Base-by-base conservation (phyloP, 1,139 yeast genomes). In the Kluyveromyces sp. region DNA sequence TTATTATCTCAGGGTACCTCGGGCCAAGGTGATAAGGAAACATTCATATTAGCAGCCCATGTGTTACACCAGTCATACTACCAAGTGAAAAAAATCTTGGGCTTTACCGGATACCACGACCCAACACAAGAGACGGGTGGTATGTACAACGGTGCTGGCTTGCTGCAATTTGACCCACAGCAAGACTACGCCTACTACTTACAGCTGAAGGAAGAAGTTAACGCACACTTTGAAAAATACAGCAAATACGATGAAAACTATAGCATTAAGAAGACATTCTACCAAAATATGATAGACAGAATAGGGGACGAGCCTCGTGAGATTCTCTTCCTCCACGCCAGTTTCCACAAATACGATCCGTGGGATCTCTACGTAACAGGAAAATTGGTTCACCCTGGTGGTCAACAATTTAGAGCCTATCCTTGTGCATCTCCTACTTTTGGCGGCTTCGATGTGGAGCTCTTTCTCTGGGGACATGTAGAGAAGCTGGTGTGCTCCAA, bases 21-120 rank as follows among this genome's bases (percentile, higher is more conserved):
- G 4, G 82, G 82, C 42, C 78, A 77, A 59, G 83, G 83, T 52
- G 83, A 78, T 58, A 79, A 79, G 56, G 85, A 80, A 54, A 79
- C 84, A 0, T 75, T 78, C 51, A 70, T 76, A 40, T 79, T 82
- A 1, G 83, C 83, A 3, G 79, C 84, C 25, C 76, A 75, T 50
- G 74, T 67, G 30, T 66, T 76, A 49, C 61, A 65, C 1, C 67
- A 70, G 45, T 76, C 79, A 3, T 78, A 69, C 57, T 79, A 77
- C 58, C 83, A 79, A 60, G 79, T 77, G 8, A 68, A 70, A 48
- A 55, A 67, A 45, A 73, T 71, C 46, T 60, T 77, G 34, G 67
- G 67, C 45, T 77, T 82, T 3, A 69, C 58, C 55, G 85, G 84
- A 3, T 64, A 61, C 56, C 21, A 10, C 4, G 50, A 49, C 7